Evolutionary conservation across 768 basidiomycete species (phyloP).

Genomic region (Lentinula detonsa): DNA sequence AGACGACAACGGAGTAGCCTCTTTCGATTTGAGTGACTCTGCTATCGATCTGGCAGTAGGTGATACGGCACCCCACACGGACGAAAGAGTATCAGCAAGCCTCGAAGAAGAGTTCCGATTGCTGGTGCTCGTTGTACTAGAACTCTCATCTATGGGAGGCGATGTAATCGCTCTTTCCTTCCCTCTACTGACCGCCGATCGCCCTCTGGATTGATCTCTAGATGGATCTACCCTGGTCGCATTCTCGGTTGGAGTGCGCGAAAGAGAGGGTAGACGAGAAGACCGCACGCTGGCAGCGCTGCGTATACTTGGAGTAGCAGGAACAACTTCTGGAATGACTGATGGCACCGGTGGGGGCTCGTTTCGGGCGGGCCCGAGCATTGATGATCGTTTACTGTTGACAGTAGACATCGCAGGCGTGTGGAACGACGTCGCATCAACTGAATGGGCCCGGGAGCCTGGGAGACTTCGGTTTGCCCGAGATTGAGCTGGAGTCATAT

Average conservation of each 20-base stretch:
- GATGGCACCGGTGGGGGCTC: constrained; percentile 4
- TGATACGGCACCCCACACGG: constrained; percentile 41
- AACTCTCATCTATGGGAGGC: constrained; percentile 19
- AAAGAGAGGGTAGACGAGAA: not conserved
- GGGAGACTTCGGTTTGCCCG: constrained; percentile 37
- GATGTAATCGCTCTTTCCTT: constrained; percentile 8
- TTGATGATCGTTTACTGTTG: constrained; percentile 18
- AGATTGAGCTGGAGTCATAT: constrained; percentile 36
- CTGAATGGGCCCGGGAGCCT: constrained; percentile 50
- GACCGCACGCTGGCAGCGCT: not conserved
- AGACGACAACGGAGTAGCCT: constrained; percentile 10
- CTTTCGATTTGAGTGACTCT: constrained; percentile 13
- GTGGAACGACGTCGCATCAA: constrained; percentile 27
- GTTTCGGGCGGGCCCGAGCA: constrained; percentile 13
- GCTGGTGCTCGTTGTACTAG: constrained; percentile 8
- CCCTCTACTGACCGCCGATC: constrained; percentile 18
- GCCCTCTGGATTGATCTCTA: constrained; percentile 10
- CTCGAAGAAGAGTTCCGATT: constrained; percentile 26
- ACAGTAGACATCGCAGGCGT: constrained; percentile 17
- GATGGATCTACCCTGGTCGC: not conserved
- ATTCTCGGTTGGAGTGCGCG: constrained; percentile 1
- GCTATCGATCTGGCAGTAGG: constrained; percentile 20
- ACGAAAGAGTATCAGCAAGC: constrained; percentile 36
- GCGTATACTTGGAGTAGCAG: not conserved
- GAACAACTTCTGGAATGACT: constrained; percentile 1